Base-by-base conservation (phyloP, 805 yeast genomes). In the Cyberlindnera suaveolens region DNA sequence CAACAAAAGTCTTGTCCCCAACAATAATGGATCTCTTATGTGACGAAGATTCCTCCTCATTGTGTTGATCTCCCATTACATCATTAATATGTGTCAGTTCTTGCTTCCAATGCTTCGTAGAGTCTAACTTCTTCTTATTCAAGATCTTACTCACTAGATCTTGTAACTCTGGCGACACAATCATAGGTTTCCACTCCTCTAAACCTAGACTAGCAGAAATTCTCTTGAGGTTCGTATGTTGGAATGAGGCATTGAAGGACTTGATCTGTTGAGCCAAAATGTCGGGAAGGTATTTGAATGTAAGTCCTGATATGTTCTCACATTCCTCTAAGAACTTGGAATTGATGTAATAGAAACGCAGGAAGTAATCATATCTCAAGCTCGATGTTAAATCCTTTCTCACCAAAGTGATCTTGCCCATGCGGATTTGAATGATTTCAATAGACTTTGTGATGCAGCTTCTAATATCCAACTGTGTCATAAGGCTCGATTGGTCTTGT, bases 111-210 rank as follows among this genome's bases (percentile, higher is more conserved):
- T 49, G 52, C 3, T 63, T 57, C 0, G 62, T 53, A 1, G 77
- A 76, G 43, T 75, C 80, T 10, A 68, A 54, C 19, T 66, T 65
- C 2, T 70, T 66, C n/a, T 77, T 62, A 13, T 69, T 67, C 1
- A 74, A 67, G 11, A 84, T 71, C 34, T 70, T 71, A 52, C 77
- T 77, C 5, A 79, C 73, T 13, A 63, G 54, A 4, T 43, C 51
- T 54, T 84, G 90, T 2, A 79, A 60, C 1, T 58, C 57, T 1
- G 64, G 57, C 0, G 76, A 57, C 9, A 80, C 75, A n/a, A 76
- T 74, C 16, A 74, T 76, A 41, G 90, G 95, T 45, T 76, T 78
- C 98, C 98, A 91, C 18, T 66, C 66, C 50, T 90, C 98, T 38
- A 67, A 66, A 40, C 85, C 90, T 43, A 85, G 67, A 15, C 69